A percentile compares a stretch with the other conserved stretches of the same genome.
Conservation (phyloP, 768 basidiomycete genomes). For the Lentinus tigrinus region DNA sequence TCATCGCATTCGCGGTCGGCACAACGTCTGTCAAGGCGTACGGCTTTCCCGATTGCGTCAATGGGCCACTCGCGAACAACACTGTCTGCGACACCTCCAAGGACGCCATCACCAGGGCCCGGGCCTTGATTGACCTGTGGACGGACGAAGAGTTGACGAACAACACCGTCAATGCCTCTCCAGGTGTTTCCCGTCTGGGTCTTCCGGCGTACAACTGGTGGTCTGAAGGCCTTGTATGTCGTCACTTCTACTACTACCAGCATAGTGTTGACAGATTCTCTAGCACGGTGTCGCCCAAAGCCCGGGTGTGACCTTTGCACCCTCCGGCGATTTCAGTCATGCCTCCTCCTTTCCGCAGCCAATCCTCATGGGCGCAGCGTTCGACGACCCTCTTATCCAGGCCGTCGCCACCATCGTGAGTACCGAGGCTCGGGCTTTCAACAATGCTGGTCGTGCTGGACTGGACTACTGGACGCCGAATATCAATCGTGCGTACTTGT, state of each 20-base stretch:
- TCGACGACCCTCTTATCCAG: slow-evolving; percentile 53
- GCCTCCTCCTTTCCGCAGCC: slow-evolving; percentile 62
- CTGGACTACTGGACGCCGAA: slow-evolving; percentile 60
- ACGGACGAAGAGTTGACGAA: slow-evolving; percentile 50
- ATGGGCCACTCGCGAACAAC: slow-evolving; percentile 44
- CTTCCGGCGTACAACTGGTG: slow-evolving; percentile 60
- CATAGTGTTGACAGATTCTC: neutral
- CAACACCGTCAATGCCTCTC: slow-evolving; percentile 49
- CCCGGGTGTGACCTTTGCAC: slow-evolving; percentile 51
- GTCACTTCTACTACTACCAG: neutral
- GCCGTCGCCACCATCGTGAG: slow-evolving; percentile 49
- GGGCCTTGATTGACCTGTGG: slow-evolving; percentile 48
- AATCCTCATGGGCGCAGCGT: slow-evolving; percentile 52
- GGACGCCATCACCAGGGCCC: slow-evolving; percentile 45
- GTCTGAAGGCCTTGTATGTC: slow-evolving; percentile 54
- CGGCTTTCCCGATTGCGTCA: slow-evolving; percentile 48
- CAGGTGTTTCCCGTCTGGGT: slow-evolving; percentile 55
- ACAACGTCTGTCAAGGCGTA: slow-evolving; percentile 1
- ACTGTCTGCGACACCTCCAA: slow-evolving; percentile 47
- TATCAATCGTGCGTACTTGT: slow-evolving; percentile 24
- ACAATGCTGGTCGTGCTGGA: slow-evolving; percentile 51
- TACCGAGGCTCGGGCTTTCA: slow-evolving; percentile 58
- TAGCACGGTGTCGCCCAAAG: slow-evolving; percentile 54
- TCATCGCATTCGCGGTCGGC: slow-evolving; percentile 1
- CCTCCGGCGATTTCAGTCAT: slow-evolving; percentile 50